Base-by-base conservation (phyloP, 768 basidiomycete species). In the Obba rivulosa region DNA sequence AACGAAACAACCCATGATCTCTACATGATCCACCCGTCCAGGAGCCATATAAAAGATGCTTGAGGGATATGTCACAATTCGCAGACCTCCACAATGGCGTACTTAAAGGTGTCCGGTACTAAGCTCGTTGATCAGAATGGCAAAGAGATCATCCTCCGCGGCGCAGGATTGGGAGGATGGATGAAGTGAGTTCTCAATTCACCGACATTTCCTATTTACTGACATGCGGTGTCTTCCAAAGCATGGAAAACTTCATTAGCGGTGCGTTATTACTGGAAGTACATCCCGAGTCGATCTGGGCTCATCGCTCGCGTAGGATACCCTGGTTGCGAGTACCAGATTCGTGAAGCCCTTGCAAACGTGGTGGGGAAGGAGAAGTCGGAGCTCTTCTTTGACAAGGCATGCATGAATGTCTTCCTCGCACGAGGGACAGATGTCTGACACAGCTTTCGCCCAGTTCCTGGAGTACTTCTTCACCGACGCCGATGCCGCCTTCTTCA, bases 351-450 rank as follows among this genome's bases (percentile, higher is more conserved):
- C 1, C 69, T 92, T n/a, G 73, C 76, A 17, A 71, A 78, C 9
- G 74, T 79, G 2, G 70, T 92, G 22, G 89, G 89, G 0, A 50
- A 74, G 43, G 75, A 76, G 40, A 85, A 87, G 62, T 78, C 83
- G 8, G 80, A 80, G 10, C 81, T 81, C 63, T 92, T 90, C 73
- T 92, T 91, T 59, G 86, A 92, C 74, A 87, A 85, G 74, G 87
- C 83, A 49, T 22, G 65, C 34, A 18, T 21, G 3, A n/a, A 8
- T 10, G 8, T 8, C n/a, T 22, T 41, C 34, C 28, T 31, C 28
- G 28, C 28, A 31, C 28, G 28, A 31, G 28, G 7, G 13, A 13
- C 13, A 13, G 28, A 7, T 31, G 13, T 31, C 24, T 18, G 2
- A 25, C 9, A 25, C 50, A 11, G 9, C 1, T 39, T 34, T 20